Conservation (phyloP, 768 basidiomycete genomes). For the Naganishia antarctica region DNA sequence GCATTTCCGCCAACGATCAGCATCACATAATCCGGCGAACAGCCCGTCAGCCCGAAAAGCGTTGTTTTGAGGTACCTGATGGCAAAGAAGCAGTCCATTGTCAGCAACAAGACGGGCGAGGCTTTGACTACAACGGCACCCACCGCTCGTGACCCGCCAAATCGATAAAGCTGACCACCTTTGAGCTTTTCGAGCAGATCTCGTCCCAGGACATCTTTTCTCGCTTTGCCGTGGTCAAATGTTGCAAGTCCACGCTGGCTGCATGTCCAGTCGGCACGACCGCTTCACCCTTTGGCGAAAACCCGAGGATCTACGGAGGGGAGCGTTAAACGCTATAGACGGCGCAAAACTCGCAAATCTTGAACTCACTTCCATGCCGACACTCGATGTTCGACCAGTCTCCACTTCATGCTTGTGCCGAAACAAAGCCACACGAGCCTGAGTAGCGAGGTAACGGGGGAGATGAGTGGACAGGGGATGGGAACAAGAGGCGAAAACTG, state of each 20-base stretch:
- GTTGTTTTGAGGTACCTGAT: constrained; percentile 62
- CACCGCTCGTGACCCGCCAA: constrained; percentile 93
- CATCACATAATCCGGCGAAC: constrained; percentile 75
- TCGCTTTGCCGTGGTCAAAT: constrained; percentile 47
- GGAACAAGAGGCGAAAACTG: constrained; percentile 20
- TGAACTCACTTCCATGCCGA: constrained; percentile 82
- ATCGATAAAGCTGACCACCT: constrained; percentile 93
- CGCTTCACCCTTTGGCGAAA: constrained; percentile 67
- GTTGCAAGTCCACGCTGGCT: constrained; percentile 42
- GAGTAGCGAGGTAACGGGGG: constrained; percentile 56
- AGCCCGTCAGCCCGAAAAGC: constrained; percentile 87
- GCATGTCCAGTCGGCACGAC: constrained; percentile 62
- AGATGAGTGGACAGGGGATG: constrained; percentile 52
- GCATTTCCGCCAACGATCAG: constrained; percentile 95
- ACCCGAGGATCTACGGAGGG: constrained; percentile 70
- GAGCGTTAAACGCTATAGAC: neutral
- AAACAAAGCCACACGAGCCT: constrained; percentile 73
- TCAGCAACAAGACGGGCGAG: too few species aligned
- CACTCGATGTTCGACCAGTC: constrained; percentile 87
- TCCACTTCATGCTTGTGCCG: constrained; percentile 97
- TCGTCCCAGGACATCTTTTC: constrained; percentile 96
- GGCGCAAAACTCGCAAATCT: neutral
- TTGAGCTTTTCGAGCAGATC: constrained; percentile 78
- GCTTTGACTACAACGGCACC: too few species aligned
- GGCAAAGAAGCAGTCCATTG: too few species aligned